Evolutionary conservation across 1,139 yeast genomes (phyloP).

Genomic region (Taiozyma onychis): DNA sequence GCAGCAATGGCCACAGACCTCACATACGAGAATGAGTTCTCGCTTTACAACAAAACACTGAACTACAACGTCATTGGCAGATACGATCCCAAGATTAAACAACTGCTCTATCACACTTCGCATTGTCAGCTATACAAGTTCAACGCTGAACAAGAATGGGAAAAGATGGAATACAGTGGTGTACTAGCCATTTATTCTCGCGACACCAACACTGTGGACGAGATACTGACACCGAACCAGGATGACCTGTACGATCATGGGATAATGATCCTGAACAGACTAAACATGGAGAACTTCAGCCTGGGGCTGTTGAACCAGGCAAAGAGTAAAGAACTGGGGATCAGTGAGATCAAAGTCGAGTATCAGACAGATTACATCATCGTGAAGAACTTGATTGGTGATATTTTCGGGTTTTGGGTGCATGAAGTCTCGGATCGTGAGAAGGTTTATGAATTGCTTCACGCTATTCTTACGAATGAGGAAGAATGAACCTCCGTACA

Average conservation of each 20-base stretch:
- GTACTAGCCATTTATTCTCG: constrained; percentile 75
- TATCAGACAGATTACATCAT: constrained; percentile 76
- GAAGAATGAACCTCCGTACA: background rate
- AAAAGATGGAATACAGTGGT: constrained; percentile 74
- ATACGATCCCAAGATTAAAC: constrained; percentile 78
- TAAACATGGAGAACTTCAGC: constrained; percentile 70
- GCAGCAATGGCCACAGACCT: background rate
- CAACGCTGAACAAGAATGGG: constrained; percentile 68
- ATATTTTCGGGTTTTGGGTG: constrained; percentile 86
- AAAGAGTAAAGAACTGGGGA: constrained; percentile 33
- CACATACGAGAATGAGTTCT: constrained; percentile 23
- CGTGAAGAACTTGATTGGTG: constrained; percentile 68
- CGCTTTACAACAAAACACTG: constrained; percentile 60
- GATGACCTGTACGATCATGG: constrained; percentile 62
- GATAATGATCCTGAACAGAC: constrained; percentile 68
- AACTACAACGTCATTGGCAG: constrained; percentile 78
- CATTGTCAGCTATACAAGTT: constrained; percentile 65
- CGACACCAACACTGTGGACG: constrained; percentile 28
- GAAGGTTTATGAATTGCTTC: constrained; percentile 52
- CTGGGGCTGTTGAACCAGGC: constrained; percentile 68
- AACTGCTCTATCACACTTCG: constrained; percentile 67
- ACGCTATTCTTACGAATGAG: constrained; percentile 39
- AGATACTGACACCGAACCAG: constrained; percentile 21
- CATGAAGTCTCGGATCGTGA: constrained; percentile 72
- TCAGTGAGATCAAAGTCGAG: constrained; percentile 65